Evolutionary conservation across 805 yeast species (phyloP), one percentile per base, ranked within the genome.

Genomic region (Lipomyces spencermartinsiae): DNA sequence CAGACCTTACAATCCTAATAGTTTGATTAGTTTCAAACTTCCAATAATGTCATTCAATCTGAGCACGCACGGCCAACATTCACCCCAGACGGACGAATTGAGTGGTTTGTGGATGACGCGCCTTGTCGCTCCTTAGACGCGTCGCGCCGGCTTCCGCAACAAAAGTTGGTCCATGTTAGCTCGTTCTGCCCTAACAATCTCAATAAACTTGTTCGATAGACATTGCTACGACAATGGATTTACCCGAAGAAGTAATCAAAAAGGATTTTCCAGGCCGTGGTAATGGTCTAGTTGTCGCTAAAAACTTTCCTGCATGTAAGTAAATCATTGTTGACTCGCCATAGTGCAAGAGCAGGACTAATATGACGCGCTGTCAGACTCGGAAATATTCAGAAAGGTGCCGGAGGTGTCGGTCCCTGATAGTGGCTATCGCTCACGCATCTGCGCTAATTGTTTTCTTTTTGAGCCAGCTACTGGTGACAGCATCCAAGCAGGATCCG

Each of bases 361-460:
- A 59, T 12, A 37, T 59, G 29, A 51, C 39, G 12, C 64, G 55
- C 49, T 43, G n/a, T 16, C 22, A 43, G 49, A 43, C 49, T 16
- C 49, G 9, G 49, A 43, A 43, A 43, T 43, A 43, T 43, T 43
- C 9, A 25, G n/a, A 14, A 58, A 58, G n/a, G 14, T 19, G 10
- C 62, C 62, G 2, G 59, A 51, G 5, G 51, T 63, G 9, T 35
- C 49, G 39, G 66, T 64, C 10, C 66, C 66, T 5, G 53, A 59
- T 34, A 34, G 57, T 10, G 62, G 25, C 9, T 4, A 35, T 12
- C 39, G 67, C 29, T 34, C 51, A 14, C 49, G 19, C 14, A 58
- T 64, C 14, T 65, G 68, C 33, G 68, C 68, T 2, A 19, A 58
- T 16, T 65, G 68, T 46, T 16, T 65, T 34, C 31, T n/a, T 29